A percentile compares a stretch with the other conserved stretches of the same genome.
phyloP scores from a whole-genome alignment of 2,329 filamentous ascomycete genomes.

The Dactylellina parvicollis region DNA sequence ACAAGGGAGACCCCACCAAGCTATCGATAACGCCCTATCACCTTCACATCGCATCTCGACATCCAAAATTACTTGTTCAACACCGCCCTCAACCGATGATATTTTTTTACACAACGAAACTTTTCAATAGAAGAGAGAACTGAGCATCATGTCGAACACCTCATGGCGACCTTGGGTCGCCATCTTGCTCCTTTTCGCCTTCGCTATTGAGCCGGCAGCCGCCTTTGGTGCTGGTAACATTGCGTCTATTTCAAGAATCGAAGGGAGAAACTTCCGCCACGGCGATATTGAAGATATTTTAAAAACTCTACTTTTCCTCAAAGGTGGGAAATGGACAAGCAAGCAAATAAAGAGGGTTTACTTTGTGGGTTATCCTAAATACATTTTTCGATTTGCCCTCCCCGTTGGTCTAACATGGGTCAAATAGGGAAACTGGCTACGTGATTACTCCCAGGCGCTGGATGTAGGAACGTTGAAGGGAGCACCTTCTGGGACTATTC shows the following conservation, averaged over 20 bases:
- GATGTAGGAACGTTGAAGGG: conserved; percentile 83
- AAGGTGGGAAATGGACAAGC: conserved; percentile 84
- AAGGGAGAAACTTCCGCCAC: conserved; percentile 76
- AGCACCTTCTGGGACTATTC: conserved; percentile 79
- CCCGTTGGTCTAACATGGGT: background rate
- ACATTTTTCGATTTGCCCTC: background rate
- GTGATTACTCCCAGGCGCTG: conserved; percentile 85
- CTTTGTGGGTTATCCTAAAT: conserved; percentile 54
- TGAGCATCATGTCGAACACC: conserved; percentile 20
- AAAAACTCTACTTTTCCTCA: conserved; percentile 77
- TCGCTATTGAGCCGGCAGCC: conserved; percentile 63
- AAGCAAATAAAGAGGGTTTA: conserved; percentile 79
- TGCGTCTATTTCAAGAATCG: conserved; percentile 68
- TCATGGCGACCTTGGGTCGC: conserved; percentile 44
- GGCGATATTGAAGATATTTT: conserved; percentile 75
- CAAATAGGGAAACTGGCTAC: conserved; percentile 76
- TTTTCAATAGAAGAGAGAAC: background rate
- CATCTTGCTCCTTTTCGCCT: conserved; percentile 67
- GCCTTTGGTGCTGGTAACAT: conserved; percentile 78
- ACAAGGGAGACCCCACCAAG: conserved; percentile 34
- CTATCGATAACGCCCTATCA: conserved; percentile 31
- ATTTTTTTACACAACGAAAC: background rate
- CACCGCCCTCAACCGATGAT: background rate
- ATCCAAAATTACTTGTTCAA: too few species aligned
- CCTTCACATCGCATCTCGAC: background rate